Evolutionary conservation across 768 basidiomycete species (phyloP).

Genomic region (Leccinum pellstonianum): DNA sequence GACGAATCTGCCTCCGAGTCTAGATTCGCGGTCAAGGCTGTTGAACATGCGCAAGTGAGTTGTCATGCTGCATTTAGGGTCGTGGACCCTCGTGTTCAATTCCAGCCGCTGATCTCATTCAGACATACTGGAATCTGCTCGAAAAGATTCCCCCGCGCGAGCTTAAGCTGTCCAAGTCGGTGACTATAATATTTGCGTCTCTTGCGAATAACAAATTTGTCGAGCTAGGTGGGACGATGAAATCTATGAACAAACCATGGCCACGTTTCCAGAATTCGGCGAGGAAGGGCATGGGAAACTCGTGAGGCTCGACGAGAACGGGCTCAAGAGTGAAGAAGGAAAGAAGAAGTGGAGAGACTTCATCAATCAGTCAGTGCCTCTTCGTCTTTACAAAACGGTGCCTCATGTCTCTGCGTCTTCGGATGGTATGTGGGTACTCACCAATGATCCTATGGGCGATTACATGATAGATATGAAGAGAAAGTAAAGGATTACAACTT

Average conservation of each 20-base stretch:
- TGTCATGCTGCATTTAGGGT: slow-evolving; percentile 9
- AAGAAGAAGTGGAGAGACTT: slow-evolving; percentile 93
- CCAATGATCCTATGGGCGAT: neutral
- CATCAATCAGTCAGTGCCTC: slow-evolving; percentile 59
- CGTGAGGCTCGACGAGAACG: slow-evolving; percentile 76
- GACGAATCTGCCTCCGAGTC: slow-evolving; percentile 10
- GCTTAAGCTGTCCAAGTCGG: slow-evolving; percentile 81
- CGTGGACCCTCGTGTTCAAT: slow-evolving; percentile 4
- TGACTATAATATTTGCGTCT: slow-evolving; percentile 9
- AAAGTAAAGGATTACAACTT: slow-evolving; percentile 95
- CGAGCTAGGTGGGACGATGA: slow-evolving; percentile 79
- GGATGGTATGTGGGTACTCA: slow-evolving; percentile 12
- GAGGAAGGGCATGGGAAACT: slow-evolving; percentile 48
- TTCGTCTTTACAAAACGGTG: neutral
- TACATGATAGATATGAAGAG: slow-evolving; percentile 69
- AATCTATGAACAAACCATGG: slow-evolving; percentile 74
- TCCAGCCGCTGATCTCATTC: slow-evolving; percentile 12
- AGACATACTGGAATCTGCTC: slow-evolving; percentile 96
- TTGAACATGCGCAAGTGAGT: slow-evolving; percentile 91
- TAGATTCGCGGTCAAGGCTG: slow-evolving; percentile 70
- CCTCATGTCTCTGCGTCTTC: neutral
- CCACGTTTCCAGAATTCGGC: slow-evolving; percentile 78
- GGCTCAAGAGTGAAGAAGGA: slow-evolving; percentile 84
- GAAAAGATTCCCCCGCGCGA: slow-evolving; percentile 74
- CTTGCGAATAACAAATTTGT: slow-evolving; percentile 15